These are phyloP conservation scores for Pichia paraexigua DNA, from an alignment of 805 yeast species.

Conservation along the genomic window DNA sequence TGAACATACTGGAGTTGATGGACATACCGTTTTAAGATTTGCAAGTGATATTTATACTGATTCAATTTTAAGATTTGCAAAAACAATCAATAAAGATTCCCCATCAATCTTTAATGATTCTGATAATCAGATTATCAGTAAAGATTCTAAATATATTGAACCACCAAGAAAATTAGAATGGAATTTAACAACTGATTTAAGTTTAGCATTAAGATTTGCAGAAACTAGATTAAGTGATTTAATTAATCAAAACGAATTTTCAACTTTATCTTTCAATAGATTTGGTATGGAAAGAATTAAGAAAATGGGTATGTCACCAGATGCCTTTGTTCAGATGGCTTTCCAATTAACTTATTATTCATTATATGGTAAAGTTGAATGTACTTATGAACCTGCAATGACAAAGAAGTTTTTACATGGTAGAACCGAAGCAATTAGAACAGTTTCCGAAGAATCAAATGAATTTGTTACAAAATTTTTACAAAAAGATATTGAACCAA, in stretches of 20 bases:
- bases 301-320: slow-evolving; percentile 82
- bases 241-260: slow-evolving; percentile 84
- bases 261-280: slow-evolving; percentile 61
- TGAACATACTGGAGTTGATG: slow-evolving; percentile 93
- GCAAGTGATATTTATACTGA: slow-evolving; percentile 90
- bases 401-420: slow-evolving; percentile 83
- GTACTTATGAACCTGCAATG: slow-evolving; percentile 96
- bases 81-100: slow-evolving; percentile 65
- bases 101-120: slow-evolving; percentile 61
- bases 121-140: slow-evolving; percentile 38
- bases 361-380: slow-evolving; percentile 84
- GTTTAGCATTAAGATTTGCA: slow-evolving; percentile 77
- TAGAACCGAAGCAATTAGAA: slow-evolving; percentile 84
- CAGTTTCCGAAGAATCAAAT: slow-evolving; percentile 75
- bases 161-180: slow-evolving; percentile 86
- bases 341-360: slow-evolving; percentile 92
- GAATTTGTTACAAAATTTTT: slow-evolving; percentile 79
- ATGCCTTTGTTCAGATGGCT: slow-evolving; percentile 90
- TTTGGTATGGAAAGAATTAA: slow-evolving; percentile 76
- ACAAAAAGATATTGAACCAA: slow-evolving; percentile 50
- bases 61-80: slow-evolving; percentile 80
- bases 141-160: slow-evolving; percentile 39
- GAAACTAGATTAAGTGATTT: slow-evolving; percentile 84
- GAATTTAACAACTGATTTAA: slow-evolving; percentile 71
- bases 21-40: slow-evolving; percentile 84